These are phyloP conservation scores for Kwoniella shivajii DNA, from an alignment of 1,284 basidiomycete species.

Conservation along the genomic window DNA sequence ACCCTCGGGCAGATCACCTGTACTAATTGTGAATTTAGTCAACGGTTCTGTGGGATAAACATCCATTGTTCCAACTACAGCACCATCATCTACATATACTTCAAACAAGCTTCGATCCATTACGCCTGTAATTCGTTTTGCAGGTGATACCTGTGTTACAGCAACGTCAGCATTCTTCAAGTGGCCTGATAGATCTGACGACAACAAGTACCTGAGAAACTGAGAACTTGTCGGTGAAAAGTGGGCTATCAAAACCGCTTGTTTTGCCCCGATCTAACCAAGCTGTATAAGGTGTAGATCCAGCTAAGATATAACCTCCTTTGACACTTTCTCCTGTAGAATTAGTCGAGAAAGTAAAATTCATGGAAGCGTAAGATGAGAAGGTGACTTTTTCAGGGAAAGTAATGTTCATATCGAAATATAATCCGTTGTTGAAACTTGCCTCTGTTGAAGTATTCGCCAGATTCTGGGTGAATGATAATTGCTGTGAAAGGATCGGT, in stretches of 20 bases:
- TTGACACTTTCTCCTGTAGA: conserved; percentile 23
- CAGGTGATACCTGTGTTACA: background rate
- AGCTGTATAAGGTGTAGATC: conserved; percentile 23
- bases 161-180: background rate
- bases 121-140: conserved; percentile 27
- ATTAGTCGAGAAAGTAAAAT: conserved; percentile 32
- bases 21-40: conserved; percentile 23
- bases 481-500: conserved; percentile 26
- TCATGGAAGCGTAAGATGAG: conserved; percentile 17
- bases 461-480: background rate
- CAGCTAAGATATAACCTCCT: conserved; percentile 41
- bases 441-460: conserved; percentile 26
- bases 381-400: conserved; percentile 15
- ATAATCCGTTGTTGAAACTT: conserved; percentile 41
- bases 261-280: conserved; percentile 49
- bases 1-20: conserved; percentile 4
- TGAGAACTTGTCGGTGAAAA: conserved; percentile 50
- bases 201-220: conserved; percentile 16
- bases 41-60: conserved; percentile 16
- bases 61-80: conserved; percentile 14
- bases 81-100: conserved; percentile 45
- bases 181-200: background rate
- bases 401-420: conserved; percentile 44
- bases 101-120: conserved; percentile 47
- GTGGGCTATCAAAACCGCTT: conserved; percentile 42